Conservation (phyloP, 352 stramenopile species). For the Poterioochromonas sp. region DNA sequence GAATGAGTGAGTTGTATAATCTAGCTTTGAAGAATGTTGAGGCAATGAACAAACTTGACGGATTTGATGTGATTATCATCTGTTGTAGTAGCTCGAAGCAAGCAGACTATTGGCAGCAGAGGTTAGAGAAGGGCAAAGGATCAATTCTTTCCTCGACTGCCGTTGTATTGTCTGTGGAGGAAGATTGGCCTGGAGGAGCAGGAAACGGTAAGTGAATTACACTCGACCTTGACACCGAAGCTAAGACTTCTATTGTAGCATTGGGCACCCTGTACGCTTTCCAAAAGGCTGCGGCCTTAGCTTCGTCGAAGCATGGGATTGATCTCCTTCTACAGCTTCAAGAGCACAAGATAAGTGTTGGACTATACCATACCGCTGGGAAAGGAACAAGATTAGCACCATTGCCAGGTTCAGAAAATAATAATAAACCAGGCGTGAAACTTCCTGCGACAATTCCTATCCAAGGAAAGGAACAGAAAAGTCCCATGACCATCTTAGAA, state of each 20-base stretch:
- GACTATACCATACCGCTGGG: constrained; percentile 92
- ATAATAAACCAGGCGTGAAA: constrained; percentile 98
- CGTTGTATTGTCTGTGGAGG: constrained; percentile 87
- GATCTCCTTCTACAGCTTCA: constrained; percentile 70
- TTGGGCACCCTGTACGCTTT: constrained; percentile 75
- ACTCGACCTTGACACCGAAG: background rate
- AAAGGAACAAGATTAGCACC: constrained; percentile 92
- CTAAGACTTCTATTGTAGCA: background rate
- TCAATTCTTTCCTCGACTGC: constrained; percentile 63
- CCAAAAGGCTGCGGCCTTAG: constrained; percentile 76
- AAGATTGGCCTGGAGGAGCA: constrained; percentile 88
- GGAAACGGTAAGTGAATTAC: constrained; percentile 67
- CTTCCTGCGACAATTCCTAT: constrained; percentile 74
- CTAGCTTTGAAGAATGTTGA: background rate
- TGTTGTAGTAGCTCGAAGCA: constrained; percentile 91
- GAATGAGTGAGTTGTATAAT: constrained; percentile 34
- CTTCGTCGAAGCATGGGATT: constrained; percentile 65
- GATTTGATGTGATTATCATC: constrained; percentile 91
- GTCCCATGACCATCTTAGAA: constrained; percentile 91
- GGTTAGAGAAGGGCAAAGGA: constrained; percentile 57
- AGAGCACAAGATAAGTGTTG: constrained; percentile 69
- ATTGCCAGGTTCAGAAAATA: constrained; percentile 91
- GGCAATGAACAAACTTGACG: constrained; percentile 33
- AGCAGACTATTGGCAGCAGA: constrained; percentile 90
- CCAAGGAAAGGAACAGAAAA: constrained; percentile 51